Evolutionary conservation across 768 basidiomycete species (phyloP), one percentile per base, ranked within the genome.

Genomic region (Rhodocollybia butyracea): DNA sequence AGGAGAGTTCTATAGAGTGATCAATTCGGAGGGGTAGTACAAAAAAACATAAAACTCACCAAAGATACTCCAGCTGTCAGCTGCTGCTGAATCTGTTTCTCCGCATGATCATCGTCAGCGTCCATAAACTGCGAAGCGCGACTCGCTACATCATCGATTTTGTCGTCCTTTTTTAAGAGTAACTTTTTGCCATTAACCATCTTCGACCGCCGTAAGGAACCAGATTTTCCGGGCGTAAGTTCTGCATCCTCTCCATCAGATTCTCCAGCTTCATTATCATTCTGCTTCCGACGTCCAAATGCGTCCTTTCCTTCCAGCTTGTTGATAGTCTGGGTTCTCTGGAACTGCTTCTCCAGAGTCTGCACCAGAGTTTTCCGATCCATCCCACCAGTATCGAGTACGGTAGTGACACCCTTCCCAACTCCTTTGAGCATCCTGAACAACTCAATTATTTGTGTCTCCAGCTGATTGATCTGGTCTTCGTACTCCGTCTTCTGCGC

Each of bases 381-480:
- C 83, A 94, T 84, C 7, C 77, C 69, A 7, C 76, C 80, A 40
- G 80, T 77, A 67, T 86, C 89, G 19, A 90, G 72, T 57, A 94
- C 83, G 58, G 79, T 81, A 54, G 91, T 88, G 34, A 92, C 81
- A 13, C 88, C 87, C 54, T 81, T 84, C 15, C 88, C 85, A 32
- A 89, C 81, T 63, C 96, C 91, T 66, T 85, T 90, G 52, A 98
- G 76, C 93, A 97, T 96, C 61, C 88, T 80, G 75, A 95, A 98
- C 17, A 98, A 71, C 66, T 97, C 94, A 79, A 90, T 83, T 58
- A 96, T 95, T 74, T 97, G 91, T 12, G 87, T 81, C 65, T 97
- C 94, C 13, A 96, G 84, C 67, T 96, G 91, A 3, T 83, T 77
- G 55, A 98, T 92, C 61, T 84, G 84, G 55, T 93, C 90, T 64